Conservation (phyloP, 139 green algal genomes). For the Chlamydomonas applanata region DNA sequence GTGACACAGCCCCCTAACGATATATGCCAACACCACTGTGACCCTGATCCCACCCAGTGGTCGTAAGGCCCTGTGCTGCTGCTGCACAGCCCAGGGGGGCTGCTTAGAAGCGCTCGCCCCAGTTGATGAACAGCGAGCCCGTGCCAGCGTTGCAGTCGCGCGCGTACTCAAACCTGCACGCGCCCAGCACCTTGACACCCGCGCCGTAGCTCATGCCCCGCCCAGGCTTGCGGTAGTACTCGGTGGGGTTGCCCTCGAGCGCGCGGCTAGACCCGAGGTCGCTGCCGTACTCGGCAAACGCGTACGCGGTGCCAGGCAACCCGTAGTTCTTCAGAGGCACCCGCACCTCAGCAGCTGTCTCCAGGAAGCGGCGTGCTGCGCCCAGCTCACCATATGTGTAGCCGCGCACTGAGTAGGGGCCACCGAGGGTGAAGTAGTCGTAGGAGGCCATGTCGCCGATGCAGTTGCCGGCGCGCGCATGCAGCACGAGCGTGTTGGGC, state of each 20-base stretch:
- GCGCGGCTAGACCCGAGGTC: conserved; percentile 74
- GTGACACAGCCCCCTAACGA: too few species aligned
- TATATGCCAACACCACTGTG: too few species aligned
- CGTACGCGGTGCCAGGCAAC: conserved; percentile 70
- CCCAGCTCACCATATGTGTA: conserved; percentile 94
- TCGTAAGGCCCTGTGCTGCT: too few species aligned
- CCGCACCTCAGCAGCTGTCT: conserved; percentile 78
- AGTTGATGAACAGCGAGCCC: conserved; percentile 74
- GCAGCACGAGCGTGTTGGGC: conserved; percentile 78
- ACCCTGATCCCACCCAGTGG: too few species aligned
- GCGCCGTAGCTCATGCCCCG: conserved; percentile 71
- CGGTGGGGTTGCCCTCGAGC: conserved; percentile 86
- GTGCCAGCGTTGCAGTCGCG: conserved; percentile 83
- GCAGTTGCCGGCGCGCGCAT: conserved; percentile 60
- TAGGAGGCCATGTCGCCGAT: conserved; percentile 92
- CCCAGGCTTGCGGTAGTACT: conserved; percentile 89
- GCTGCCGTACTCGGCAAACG: conserved; percentile 83
- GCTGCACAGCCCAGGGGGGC: background rate
- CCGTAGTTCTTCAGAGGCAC: conserved; percentile 59
- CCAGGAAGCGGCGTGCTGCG: conserved; percentile 69
- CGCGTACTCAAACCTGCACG: conserved; percentile 79
- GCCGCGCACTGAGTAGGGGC: conserved; percentile 83
- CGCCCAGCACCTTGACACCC: conserved; percentile 81
- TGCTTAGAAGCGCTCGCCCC: conserved; percentile 91
- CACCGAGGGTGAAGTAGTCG: conserved; percentile 92